These are phyloP conservation scores for Xylariales sp. DNA, from an alignment of 2,329 filamentous ascomycete genomes.

Conservation along the genomic window DNA sequence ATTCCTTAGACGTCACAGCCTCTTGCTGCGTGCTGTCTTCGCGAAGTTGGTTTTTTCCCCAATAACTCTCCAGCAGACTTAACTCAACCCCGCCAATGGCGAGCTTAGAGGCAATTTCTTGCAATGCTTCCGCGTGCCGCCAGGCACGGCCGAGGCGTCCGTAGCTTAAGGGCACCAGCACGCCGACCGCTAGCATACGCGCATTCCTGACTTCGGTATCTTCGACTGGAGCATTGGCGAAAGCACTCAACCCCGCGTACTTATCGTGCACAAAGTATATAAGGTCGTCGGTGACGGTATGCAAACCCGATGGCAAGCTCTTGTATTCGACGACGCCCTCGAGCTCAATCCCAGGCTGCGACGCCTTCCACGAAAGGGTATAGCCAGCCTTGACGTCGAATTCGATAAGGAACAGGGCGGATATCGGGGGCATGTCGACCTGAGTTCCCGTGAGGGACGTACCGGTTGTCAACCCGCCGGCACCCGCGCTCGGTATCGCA, in stretches of 20 bases:
- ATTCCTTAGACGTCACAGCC: conserved; percentile 31
- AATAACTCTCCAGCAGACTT: conserved; percentile 70
- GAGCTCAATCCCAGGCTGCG: conserved; percentile 64
- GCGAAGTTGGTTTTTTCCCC: conserved; percentile 56
- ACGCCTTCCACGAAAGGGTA: conserved; percentile 84
- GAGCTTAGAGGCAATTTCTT: conserved; percentile 65
- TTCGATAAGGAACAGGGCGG: conserved; percentile 81
- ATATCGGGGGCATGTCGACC: conserved; percentile 56
- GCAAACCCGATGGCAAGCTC: conserved; percentile 86
- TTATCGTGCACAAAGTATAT: conserved; percentile 88
- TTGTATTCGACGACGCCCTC: conserved; percentile 94
- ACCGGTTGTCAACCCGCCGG: conserved; percentile 5
- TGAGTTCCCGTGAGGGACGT: conserved; percentile 24
- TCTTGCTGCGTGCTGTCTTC: conserved; percentile 31
- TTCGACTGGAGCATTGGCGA: conserved; percentile 76
- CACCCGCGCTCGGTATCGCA: conserved; percentile 1
- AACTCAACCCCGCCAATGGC: conserved; percentile 62
- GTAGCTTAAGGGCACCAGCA: conserved; percentile 80
- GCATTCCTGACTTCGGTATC: conserved; percentile 78
- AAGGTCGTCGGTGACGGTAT: conserved; percentile 82
- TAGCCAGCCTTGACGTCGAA: conserved; percentile 92
- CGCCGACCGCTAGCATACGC: conserved; percentile 86
- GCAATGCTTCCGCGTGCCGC: conserved; percentile 76
- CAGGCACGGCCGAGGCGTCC: conserved; percentile 84
- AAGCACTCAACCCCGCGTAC: conserved; percentile 87